Base-by-base conservation (phyloP, 2,329 filamentous ascomycete species). In the Mycosphaerelloides madeirae region DNA sequence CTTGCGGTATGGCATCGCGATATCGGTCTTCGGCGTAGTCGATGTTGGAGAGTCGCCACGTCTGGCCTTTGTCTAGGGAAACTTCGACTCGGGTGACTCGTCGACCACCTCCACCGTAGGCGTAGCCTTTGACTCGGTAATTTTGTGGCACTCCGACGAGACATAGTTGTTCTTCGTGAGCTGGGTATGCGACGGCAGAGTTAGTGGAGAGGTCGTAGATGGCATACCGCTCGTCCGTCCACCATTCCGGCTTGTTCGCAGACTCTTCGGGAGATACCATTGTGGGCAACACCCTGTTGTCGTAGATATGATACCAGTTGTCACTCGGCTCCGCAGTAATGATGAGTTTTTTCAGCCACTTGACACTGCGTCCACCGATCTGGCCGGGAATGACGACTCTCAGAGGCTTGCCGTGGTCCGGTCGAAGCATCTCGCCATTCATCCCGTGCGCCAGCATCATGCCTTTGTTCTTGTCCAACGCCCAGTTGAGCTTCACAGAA, bases 251-350 rank as follows among this genome's bases (percentile, higher is more conserved):
- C 41, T 89, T 73, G 50, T 84, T 79, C 2, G 83, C 82, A 46
- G 86, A 84, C 61, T 84, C 83, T 55, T 95, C 88, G 0, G 90
- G 88, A 9, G 83, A 84, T 13, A 95, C 76, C 77, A 83, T 90
- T 0, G 88, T 95, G 5, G 90, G 90, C 31, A 96, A 69, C 1
- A 96, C 88, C 46, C 88, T 75, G 62, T 96, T 96, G 64, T 96
- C 90, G 65, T 93, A 90, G 50, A 94, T 88, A 65, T 96, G 90
- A 59, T 95, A 95, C 87, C 88, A 95, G 61, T 94, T 95, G 51
- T 91, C 84, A 61, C 88, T 95, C 0, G 89, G 88, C 18, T 76
- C 72, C 8, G 82, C 78, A 0, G 88, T 91, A 39, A 96, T 66
- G 33, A 89, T 84, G 48, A 96, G 77, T 53, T 76, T 83, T 69